A percentile compares a stretch with the other conserved stretches of the same genome.
These are phyloP conservation scores for Anthracocystis setariae DNA, from an alignment of 1,284 basidiomycete genomes.

Conservation along the genomic window DNA sequence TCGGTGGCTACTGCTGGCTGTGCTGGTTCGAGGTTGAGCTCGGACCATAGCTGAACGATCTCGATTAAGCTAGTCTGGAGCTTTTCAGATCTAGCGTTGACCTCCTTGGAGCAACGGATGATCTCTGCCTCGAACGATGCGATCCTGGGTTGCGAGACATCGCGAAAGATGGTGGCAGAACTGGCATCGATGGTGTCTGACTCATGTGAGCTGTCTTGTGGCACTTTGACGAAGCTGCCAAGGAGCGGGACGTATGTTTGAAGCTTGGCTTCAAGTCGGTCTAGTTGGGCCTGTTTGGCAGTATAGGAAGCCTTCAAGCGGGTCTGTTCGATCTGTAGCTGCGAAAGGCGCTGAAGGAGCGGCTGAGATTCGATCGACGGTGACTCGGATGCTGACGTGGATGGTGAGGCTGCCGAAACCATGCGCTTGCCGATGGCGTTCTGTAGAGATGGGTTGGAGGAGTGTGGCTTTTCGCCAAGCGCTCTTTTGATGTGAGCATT, in stretches of 20 bases:
- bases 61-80: conserved; percentile 53
- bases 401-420: conserved; percentile 34
- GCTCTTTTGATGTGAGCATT: conserved; percentile 26
- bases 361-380: conserved; percentile 17
- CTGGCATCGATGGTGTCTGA: background rate
- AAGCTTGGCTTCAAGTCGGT: conserved; percentile 35
- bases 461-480: conserved; percentile 32
- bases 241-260: conserved; percentile 46
- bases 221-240: conserved; percentile 40
- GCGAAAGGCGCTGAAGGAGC: conserved; percentile 44
- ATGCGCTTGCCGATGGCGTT: conserved; percentile 47
- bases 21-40: conserved; percentile 53
- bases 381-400: conserved; percentile 8
- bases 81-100: conserved; percentile 47
- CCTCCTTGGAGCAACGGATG: conserved; percentile 52
- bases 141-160: conserved; percentile 45
- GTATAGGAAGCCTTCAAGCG: conserved; percentile 38
- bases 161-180: conserved; percentile 13
- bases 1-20: conserved; percentile 29
- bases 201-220: conserved; percentile 14
- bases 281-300: conserved; percentile 35
- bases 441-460: conserved; percentile 32
- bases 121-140: conserved; percentile 51
- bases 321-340: conserved; percentile 33
- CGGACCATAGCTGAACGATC: conserved; percentile 63